These are phyloP conservation scores for Hura crepitans DNA, from an alignment of 441 rosid genomes.

Conservation along the genomic window DNA sequence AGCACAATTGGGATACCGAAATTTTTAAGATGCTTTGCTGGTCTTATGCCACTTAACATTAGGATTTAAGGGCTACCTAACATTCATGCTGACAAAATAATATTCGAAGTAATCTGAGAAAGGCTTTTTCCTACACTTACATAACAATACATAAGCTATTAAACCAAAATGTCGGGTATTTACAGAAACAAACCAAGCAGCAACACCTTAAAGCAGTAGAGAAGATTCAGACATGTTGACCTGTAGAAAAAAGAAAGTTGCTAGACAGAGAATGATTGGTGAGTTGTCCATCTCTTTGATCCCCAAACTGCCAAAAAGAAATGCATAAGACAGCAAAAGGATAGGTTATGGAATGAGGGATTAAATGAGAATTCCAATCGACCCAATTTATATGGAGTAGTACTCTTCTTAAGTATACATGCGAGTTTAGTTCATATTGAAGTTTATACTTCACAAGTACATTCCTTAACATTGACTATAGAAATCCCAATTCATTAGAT, in stretches of 20 bases:
- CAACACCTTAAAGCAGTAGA: conserved; percentile 36
- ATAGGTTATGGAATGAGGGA: too few species aligned
- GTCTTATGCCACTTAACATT: conserved; percentile 66
- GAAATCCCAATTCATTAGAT: too few species aligned
- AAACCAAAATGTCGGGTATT: neutral
- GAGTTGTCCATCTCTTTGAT: conserved; percentile 22
- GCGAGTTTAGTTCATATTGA: too few species aligned
- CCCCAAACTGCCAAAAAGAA: conserved; percentile 6
- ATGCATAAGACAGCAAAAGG: conserved; percentile 1
- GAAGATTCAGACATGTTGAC: conserved; percentile 19
- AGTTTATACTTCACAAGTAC: too few species aligned
- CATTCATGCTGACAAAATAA: conserved; percentile 70
- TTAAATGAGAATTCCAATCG: too few species aligned
- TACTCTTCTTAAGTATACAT: too few species aligned
- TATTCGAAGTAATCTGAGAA: conserved; percentile 59
- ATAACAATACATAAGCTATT: neutral
- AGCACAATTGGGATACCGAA: conserved; percentile 40
- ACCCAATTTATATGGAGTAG: too few species aligned
- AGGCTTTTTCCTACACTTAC: conserved; percentile 33
- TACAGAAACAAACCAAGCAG: neutral
- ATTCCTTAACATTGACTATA: too few species aligned
- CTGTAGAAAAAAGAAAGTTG: conserved; percentile 21
- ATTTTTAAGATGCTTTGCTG: conserved; percentile 41
- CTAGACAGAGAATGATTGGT: conserved; percentile 13
- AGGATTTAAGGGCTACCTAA: conserved; percentile 75